Conservation (phyloP, 192 early-diverging fungal genomes). For the Podila horticola region DNA sequence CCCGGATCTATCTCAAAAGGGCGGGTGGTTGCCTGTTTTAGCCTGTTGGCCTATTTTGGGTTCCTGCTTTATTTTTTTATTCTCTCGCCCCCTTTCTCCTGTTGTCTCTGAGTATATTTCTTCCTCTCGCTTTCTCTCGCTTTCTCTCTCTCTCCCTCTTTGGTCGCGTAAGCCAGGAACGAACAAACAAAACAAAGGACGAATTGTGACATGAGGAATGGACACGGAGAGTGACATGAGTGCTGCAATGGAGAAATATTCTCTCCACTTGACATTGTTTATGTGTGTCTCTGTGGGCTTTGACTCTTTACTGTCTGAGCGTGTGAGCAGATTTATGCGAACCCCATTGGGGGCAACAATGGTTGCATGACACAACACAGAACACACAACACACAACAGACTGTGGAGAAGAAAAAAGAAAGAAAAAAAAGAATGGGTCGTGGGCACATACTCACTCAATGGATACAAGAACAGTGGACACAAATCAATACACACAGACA, state of each 20-base stretch:
- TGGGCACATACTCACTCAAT: neutral
- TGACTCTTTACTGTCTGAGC: conserved; percentile 1
- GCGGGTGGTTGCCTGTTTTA: too few species aligned
- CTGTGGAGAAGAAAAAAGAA: neutral
- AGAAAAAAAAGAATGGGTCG: neutral
- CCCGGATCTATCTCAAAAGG: too few species aligned
- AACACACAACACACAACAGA: neutral
- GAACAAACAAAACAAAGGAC: neutral
- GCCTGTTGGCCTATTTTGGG: too few species aligned
- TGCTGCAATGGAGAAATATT: conserved; percentile 3
- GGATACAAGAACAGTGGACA: too few species aligned
- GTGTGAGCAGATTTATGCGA: conserved; percentile 5
- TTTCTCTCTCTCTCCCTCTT: neutral
- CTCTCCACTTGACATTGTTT: neutral
- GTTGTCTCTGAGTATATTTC: neutral
- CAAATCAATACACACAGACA: too few species aligned
- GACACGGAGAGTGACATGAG: too few species aligned
- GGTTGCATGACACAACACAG: neutral
- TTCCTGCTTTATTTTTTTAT: too few species aligned
- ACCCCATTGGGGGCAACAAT: neutral
- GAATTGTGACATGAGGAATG: neutral
- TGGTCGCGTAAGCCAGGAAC: neutral
- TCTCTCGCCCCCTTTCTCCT: neutral
- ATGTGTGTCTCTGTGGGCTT: neutral
- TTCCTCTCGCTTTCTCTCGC: neutral